phyloP scores from a whole-genome alignment of 1,139 yeast species.

The Candida buenavistaensis region DNA sequence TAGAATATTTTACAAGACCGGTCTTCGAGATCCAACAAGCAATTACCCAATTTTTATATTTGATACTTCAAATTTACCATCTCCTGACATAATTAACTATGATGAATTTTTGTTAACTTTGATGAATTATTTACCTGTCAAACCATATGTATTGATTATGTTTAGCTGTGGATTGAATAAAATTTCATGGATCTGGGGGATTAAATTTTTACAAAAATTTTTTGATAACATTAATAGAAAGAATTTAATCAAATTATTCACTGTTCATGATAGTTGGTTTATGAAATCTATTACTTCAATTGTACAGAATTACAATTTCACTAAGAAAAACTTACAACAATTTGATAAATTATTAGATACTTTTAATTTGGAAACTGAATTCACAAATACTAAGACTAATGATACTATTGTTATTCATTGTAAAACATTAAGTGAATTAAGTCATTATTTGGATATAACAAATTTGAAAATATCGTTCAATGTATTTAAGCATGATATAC shows the following conservation, averaged over 20 bases:
- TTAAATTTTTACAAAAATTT: constrained; percentile 69
- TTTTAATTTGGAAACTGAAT: constrained; percentile 18
- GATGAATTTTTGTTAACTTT: constrained; percentile 42
- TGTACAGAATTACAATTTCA: constrained; percentile 50
- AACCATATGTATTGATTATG: constrained; percentile 64
- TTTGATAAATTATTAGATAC: constrained; percentile 32
- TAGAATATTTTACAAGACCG: constrained; percentile 59
- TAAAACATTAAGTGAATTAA: constrained; percentile 59
- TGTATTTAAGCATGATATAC: constrained; percentile 54
- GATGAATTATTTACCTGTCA: constrained; percentile 48
- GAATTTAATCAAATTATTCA: constrained; percentile 59
- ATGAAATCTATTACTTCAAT: constrained; percentile 78
- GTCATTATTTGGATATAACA: constrained; percentile 70
- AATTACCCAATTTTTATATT: constrained; percentile 68
- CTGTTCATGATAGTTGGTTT: constrained; percentile 93
- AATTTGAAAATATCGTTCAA: constrained; percentile 72
- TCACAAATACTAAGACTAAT: neutral
- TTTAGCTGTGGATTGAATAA: constrained; percentile 78
- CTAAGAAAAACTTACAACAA: constrained; percentile 31
- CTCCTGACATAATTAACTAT: constrained; percentile 46
- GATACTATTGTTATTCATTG: constrained; percentile 29
- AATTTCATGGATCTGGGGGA: constrained; percentile 74
- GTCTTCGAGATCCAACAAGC: constrained; percentile 58
- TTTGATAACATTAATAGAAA: constrained; percentile 51
- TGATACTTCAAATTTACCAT: constrained; percentile 74